Conservation (phyloP, 306 rosid species). For the Prunus salicina region DNA sequence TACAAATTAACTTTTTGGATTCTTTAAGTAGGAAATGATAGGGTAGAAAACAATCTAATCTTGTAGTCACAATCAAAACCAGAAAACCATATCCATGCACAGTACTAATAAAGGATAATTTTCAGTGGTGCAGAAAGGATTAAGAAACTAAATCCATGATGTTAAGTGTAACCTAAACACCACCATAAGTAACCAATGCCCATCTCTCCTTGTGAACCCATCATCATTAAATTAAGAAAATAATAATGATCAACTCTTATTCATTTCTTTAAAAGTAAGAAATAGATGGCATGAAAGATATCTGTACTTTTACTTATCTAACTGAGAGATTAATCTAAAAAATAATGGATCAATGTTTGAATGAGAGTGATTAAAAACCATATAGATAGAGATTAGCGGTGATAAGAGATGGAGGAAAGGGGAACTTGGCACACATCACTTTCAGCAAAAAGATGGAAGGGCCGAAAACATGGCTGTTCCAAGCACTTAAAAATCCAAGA, state of each 20-base stretch:
- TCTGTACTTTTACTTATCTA: not conserved
- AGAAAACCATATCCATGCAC: not conserved
- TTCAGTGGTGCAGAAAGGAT: not conserved
- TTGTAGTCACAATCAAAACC: not conserved
- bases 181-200: not conserved
- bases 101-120: not conserved
- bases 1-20: not conserved
- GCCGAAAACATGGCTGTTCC: conserved; percentile 13
- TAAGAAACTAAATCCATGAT: not conserved
- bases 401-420: conserved; percentile 16
- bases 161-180: not conserved
- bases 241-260: not conserved
- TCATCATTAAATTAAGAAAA: not conserved
- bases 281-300: not conserved
- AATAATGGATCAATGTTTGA: not conserved
- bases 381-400: not conserved
- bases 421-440: conserved; percentile 35
- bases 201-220: not conserved
- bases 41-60: not conserved
- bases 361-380: not conserved
- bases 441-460: conserved; percentile 26
- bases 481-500: conserved; percentile 1
- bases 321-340: not conserved
- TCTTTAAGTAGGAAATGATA: not conserved
- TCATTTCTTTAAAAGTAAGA: conserved; percentile 3